Evolutionary conservation across 495 filamentous ascomycete genomes (phyloP), one percentile per base, ranked within the genome.

Genomic region (Xylaria intraflava): DNA sequence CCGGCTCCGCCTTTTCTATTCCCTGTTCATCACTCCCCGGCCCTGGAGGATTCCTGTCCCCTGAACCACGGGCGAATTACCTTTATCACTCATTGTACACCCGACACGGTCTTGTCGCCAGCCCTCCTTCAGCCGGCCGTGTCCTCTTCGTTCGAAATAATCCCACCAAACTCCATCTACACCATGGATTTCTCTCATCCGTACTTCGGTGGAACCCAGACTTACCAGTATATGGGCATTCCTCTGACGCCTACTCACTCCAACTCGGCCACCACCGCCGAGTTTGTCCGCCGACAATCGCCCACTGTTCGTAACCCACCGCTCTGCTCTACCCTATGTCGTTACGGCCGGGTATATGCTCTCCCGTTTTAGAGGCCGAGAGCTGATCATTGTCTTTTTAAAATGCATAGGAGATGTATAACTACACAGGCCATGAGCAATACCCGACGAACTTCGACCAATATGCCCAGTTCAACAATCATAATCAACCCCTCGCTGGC

Each of bases 171-270:
- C 9, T 46, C 27, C 19, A 45, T 22, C 41, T 40, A 56, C 52
- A 54, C 62, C 52, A 77, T 77, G 74, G 72, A 76, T 59, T 78
- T 70, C 59, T 66, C 70, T 22, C 62, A 65, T 23, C 46, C 69
- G 12, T 78, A 72, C 70, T 72, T 69, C 58, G 56, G 70, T 42
- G 71, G 73, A 56, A 65, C 69, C 51, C 77, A 79, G 67, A 69
- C 72, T 51, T 81, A 80, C 67, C 74, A 71, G 48, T 81, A 79
- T 64, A 73, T 80, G 55, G 72, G 73, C 57, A 76, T 78, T 49
- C 70, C 75, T 51, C 57, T 78, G 54, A 80, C 76, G 38, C 78
- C 76, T 23, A 72, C 72, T 29, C 77, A 77, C 62, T 71, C 76
- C 41, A 75, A 74, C 60, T 76, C 78, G 52, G 70, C 68, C 35